Base-by-base conservation (phyloP, 495 filamentous ascomycete species). In the Tricharina praecox region DNA sequence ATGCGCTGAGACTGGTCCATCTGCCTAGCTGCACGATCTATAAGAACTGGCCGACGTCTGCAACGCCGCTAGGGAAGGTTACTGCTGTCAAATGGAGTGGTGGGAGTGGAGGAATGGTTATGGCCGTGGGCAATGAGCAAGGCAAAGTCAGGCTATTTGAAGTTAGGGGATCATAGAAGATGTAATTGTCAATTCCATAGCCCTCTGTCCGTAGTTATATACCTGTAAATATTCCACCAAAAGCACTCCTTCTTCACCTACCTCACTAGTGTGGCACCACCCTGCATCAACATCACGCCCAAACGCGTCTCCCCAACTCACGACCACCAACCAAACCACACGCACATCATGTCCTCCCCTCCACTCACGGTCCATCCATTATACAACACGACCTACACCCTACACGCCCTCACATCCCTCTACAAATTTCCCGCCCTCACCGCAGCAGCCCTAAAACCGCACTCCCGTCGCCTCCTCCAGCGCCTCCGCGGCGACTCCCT, bases 11-110 rank as follows among this genome's bases (percentile, higher is more conserved):
- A 62, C 64, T 97, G 53, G 86, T 90, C 28, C 90, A 97, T 63
- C 66, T 97, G 54, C 88, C 88, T 1, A 82, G 74, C 49, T 93
- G 85, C 61, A 92, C 85, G 2, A 85, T 95, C 13, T 97, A 90
- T 69, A 76, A 75, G 56, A 96, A 97, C 64, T 97, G 90, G 90
- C 90, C 90, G 18, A 97, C 90, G 33, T 72, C 74, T 32, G 75
- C 78, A 62, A 97, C 90, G 46, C 88, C 92, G 8, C 59, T 97
- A 49, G 92, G 92, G 0, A 71, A 85, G 25, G 77, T 96, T 44
- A 82, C 80, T 2, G 72, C 77, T 1, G 76, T 94, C 37, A 80
- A 83, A 16, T 85, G 87, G 55, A 75, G 71, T n/a, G 74, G 74
- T 4, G 70, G 67, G 32, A 64, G 67, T 43, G 79, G 75, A 24